Conservation (phyloP, 371 early-diverging fungal species). For the Circinella umbellata region DNA sequence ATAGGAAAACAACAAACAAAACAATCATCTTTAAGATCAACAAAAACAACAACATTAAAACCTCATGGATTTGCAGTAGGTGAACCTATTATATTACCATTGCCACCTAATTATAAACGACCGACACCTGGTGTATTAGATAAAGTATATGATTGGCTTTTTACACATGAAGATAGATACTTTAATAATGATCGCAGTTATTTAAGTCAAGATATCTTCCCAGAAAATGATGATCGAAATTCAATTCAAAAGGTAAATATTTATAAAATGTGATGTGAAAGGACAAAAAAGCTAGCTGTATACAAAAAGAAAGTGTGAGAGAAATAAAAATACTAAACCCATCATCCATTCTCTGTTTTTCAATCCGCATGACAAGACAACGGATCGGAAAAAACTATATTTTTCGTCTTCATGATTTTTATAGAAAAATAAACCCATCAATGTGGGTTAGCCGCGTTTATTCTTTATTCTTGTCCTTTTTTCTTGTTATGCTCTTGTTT, state of each 20-base stretch:
- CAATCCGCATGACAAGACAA: neutral
- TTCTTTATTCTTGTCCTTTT: neutral
- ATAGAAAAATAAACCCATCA: neutral
- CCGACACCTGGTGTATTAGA: conserved; percentile 17
- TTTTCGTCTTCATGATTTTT: neutral
- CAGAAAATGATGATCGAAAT: conserved; percentile 15
- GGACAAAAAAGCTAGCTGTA: neutral
- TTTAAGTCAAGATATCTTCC: conserved; percentile 49
- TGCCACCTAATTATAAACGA: conserved; percentile 10
- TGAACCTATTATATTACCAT: conserved; percentile 16
- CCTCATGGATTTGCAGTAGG: conserved; percentile 10
- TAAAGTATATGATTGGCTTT: conserved; percentile 29
- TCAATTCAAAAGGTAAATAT: neutral
- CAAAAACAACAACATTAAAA: conserved; percentile 3
- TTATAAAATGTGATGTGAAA: no score
- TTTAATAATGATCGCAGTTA: conserved; percentile 42
- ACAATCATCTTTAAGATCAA: neutral
- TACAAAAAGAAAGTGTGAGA: neutral
- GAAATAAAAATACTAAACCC: conserved; percentile 1
- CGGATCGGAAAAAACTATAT: conserved; percentile 8
- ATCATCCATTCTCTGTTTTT: neutral
- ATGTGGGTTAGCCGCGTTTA: neutral
- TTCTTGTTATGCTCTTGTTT: no score
- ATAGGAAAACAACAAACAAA: neutral
- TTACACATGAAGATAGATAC: conserved; percentile 41